Base-by-base conservation (phyloP, 257 asterid species). In the Solanum habrochaites region DNA sequence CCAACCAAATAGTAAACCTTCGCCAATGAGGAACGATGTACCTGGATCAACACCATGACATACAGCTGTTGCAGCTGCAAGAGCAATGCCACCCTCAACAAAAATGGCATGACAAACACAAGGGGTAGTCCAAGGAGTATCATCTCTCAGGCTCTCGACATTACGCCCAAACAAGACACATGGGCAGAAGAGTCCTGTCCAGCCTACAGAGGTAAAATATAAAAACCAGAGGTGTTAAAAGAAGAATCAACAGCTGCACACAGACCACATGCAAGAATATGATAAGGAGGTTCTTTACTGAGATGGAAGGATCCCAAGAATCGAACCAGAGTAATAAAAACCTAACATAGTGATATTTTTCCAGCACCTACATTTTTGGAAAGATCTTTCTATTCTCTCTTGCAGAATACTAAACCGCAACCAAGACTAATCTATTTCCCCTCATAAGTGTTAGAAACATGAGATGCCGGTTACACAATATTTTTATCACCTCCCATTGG, bases 1-100 rank as follows among this genome's bases (percentile, higher is more conserved):
- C 99, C 99, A 97, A 91, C 99, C 90, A 90, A 97, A 97, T 71
- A 95, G 87, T 91, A 97, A 90, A 66, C 99, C 99, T 91, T 97
- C 99, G 58, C 92, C 86, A 64, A 97, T 90, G 90, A 97, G 99
- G 91, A 92, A 94, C 18, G 98, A 92, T 4, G 98, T 91, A 87
- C 98, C 90, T 5, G 99, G 99, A 86, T 97, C 99, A 88, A 97
- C 88, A 77, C 99, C 99, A 85, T 97, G 93, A 29, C 94, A 90
- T 70, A 95, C 97, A 39, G 97, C 98, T 4, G 93, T 91, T 78
- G 93, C 91, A 73, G 94, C 95, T 83, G 97, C 99, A 82, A 94
- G 88, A 12, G 98, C 95, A 85, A 95, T 86, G 31, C 99, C 98
- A 83, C 99, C 99, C 91, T 97, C 99, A 4, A 96, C 88, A 86